Evolutionary conservation across 169 alveolate species (phyloP).

Genomic region (Cystoisospora suis): DNA sequence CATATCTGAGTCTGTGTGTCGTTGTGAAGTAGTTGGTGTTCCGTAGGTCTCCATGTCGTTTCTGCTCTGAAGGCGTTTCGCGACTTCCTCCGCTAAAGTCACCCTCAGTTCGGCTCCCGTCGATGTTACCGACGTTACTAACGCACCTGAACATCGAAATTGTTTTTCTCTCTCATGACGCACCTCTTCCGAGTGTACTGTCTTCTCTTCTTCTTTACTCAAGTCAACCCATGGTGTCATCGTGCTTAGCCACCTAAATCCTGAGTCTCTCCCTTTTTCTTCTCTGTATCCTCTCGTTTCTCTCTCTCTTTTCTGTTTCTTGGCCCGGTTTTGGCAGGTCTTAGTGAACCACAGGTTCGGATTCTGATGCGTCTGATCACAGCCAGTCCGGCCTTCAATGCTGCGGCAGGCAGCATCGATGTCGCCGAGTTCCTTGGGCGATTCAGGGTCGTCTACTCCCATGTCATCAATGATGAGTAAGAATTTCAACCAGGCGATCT

Average conservation of each 20-base stretch:
- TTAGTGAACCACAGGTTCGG: slow-evolving; percentile 84
- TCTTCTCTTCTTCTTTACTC: neutral
- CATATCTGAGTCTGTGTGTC: too few relatives aligned
- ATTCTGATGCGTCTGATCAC: slow-evolving; percentile 81
- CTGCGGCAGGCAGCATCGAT: slow-evolving; percentile 73
- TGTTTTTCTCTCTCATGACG: neutral
- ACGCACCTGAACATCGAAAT: too few relatives aligned
- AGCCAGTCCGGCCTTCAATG: slow-evolving; percentile 74
- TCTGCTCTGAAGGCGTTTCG: too few relatives aligned
- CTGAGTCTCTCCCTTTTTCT: neutral
- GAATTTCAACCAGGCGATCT: too few relatives aligned
- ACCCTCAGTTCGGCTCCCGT: too few relatives aligned
- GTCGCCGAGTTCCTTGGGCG: slow-evolving; percentile 86
- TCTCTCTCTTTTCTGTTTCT: neutral
- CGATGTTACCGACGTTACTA: too few relatives aligned
- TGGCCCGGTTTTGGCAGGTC: slow-evolving; percentile 69
- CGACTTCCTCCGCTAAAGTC: too few relatives aligned
- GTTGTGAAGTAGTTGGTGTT: too few relatives aligned
- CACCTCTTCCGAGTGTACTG: neutral
- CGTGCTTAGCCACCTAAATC: too few relatives aligned
- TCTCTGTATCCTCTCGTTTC: neutral
- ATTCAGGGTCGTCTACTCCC: slow-evolving; percentile 81
- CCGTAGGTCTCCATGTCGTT: too few relatives aligned
- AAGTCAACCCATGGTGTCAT: too few relatives aligned
- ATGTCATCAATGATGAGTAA: slow-evolving; percentile 73